Evolutionary conservation across 768 basidiomycete genomes (phyloP).

Genomic region (Flagelloscypha sp.): DNA sequence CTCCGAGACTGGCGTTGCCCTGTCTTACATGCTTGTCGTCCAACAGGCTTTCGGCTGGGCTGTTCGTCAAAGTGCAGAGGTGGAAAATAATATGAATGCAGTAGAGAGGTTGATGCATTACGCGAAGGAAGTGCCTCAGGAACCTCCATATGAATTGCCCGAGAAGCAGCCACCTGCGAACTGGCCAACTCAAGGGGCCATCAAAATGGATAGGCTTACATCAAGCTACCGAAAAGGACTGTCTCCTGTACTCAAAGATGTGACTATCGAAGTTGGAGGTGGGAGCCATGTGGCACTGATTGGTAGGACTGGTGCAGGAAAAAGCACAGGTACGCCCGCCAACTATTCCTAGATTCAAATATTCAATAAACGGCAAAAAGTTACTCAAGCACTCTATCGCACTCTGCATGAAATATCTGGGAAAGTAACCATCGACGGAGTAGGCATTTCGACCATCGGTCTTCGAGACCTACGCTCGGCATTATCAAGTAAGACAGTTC

Average conservation of each 20-base stretch:
- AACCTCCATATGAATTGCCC: conserved; percentile 31
- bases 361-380: conserved; percentile 23
- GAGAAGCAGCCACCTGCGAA: conserved; percentile 23
- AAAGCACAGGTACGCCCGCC: conserved; percentile 40
- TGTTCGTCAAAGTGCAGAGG: conserved; percentile 21
- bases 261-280: conserved; percentile 34
- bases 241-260: conserved; percentile 33
- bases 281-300: no score
- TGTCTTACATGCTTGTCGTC: conserved; percentile 20
- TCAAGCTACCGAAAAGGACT: conserved; percentile 28
- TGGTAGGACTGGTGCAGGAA: conserved; percentile 36
- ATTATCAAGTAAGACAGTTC: conserved; percentile 37
- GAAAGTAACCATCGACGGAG: conserved; percentile 17
- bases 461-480: conserved; percentile 34
- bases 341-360: no score
- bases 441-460: conserved; percentile 45
- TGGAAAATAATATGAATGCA: conserved; percentile 20
- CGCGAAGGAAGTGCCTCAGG: conserved; percentile 11
- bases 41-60: no score
- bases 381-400: conserved; percentile 41
- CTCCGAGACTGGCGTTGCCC: conserved; percentile 30
- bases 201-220: conserved; percentile 27
- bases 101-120: conserved; percentile 17
- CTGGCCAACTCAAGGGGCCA: conserved; percentile 32
- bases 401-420: conserved; percentile 24